Evolutionary conservation across 129 eudicot species (phyloP), one percentile per base, ranked within the genome.

Genomic region (Artemisia argyi): DNA sequence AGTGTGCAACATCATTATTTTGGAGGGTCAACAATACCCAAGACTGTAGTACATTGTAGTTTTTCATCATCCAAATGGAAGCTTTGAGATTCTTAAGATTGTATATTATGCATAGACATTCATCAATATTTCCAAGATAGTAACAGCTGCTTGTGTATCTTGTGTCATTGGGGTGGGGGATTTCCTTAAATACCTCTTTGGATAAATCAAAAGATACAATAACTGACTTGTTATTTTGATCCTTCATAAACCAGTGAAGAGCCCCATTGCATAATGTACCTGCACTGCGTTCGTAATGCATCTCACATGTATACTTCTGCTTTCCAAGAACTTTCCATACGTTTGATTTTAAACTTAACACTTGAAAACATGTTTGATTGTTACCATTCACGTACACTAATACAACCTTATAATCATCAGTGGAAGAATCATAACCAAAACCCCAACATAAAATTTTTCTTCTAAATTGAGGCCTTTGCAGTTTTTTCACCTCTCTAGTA

Each of bases 381-480:
- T 13, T 13, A 51, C 59, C 72, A 15, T 48, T 8, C 5, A 2
- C 6, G 46, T 1, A 20, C 13, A 9, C 59, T 2, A 1, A 2
- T 1, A 49, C 5, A 5, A 67, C 24, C 18, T 22, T 67, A 35
- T 47, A 67, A 26, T 67, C 72, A 24, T 67, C 72, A 0, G 8
- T 12, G 35, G 8, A 49, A 5, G 72, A 12, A 24, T 67, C 72
- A 49, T 67, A 49, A 14, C 72, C 72, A 49, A 67, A 67, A 67
- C 72, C 72, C 59, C 72, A 50, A 67, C 72, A 18, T 42, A 4
- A 11, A 0, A 7, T n/a, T 15, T 10, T 3, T 1, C 28, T 19
- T 9, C 8, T 58, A 35, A 0, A 0, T 17, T 2, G 39, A 7
- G 17, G 59, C 4, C 13, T 8, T 6, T 3, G n/a, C 12, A 67